Conservation (phyloP, 805 yeast genomes). For the Dipodascopsis tothii region DNA sequence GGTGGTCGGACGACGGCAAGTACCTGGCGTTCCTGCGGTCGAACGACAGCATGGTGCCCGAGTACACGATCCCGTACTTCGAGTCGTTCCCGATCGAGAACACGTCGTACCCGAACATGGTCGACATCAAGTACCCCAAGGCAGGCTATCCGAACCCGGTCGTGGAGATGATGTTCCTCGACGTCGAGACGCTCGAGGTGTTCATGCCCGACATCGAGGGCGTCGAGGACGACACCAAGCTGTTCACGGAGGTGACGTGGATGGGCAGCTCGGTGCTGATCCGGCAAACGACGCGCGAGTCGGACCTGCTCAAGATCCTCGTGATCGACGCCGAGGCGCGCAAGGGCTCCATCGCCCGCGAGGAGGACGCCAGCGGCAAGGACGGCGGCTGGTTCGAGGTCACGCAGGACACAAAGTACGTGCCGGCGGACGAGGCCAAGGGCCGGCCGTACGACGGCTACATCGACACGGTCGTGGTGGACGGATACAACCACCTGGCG, state of each 20-base stretch:
- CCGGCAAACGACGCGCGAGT: slow-evolving; percentile 56
- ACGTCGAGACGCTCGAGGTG: slow-evolving; percentile 29
- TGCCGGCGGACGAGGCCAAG: slow-evolving; percentile 43
- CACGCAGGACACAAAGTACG: slow-evolving; percentile 51
- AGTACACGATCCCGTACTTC: slow-evolving; percentile 66
- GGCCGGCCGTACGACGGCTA: slow-evolving; percentile 58
- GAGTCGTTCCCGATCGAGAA: slow-evolving; percentile 43
- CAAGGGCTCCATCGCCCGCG: slow-evolving; percentile 40
- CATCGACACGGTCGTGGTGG: slow-evolving; percentile 53
- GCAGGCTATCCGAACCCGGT: slow-evolving; percentile 72
- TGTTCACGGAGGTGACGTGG: slow-evolving; percentile 68
- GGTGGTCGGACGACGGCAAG: slow-evolving; percentile 83
- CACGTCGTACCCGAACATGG: slow-evolving; percentile 53
- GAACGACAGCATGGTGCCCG: slow-evolving; percentile 68
- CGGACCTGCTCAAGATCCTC: slow-evolving; percentile 55
- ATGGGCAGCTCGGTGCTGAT: slow-evolving; percentile 51
- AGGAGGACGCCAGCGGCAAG: slow-evolving; percentile 36
- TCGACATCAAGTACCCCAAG: slow-evolving; percentile 69
- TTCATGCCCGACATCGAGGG: slow-evolving; percentile 36
- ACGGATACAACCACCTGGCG: slow-evolving; percentile 67
- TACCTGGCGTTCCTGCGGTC: slow-evolving; percentile 56
- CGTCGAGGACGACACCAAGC: slow-evolving; percentile 35
- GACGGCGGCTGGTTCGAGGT: slow-evolving; percentile 74
- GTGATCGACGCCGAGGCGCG: slow-evolving; percentile 41
- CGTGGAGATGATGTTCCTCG: slow-evolving; percentile 48